phyloP scores from a whole-genome alignment of 306 rosid genomes.

The Lithocarpus polystachyus region DNA sequence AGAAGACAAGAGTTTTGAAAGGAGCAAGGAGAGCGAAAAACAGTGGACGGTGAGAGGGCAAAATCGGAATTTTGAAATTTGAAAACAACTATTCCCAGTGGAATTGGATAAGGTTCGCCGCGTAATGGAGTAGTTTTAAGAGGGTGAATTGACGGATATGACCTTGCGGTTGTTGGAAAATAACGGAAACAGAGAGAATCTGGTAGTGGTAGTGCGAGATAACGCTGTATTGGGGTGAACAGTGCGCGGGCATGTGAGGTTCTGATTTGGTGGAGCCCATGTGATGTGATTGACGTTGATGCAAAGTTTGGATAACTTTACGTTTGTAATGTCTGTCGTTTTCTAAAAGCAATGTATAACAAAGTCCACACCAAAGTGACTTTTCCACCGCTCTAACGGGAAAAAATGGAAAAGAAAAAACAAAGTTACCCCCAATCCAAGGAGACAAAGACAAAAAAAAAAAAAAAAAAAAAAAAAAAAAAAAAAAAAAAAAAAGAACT shows the following conservation, averaged over 20 bases:
- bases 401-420: too few relatives aligned
- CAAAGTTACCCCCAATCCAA: too few relatives aligned
- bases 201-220: neutral
- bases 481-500: too few relatives aligned
- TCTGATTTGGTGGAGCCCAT: constrained; percentile 9
- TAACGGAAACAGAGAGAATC: constrained; percentile 30
- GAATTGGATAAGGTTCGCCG: constrained; percentile 30
- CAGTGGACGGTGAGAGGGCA: constrained; percentile 6
- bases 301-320: too few relatives aligned
- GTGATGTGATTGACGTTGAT: too few relatives aligned
- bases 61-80: constrained; percentile 1
- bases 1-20: constrained; percentile 36
- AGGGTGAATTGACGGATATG: constrained; percentile 13
- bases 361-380: too few relatives aligned
- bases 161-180: neutral
- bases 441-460: too few relatives aligned
- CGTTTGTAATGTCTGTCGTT: too few relatives aligned
- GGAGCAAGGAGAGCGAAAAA: constrained; percentile 8
- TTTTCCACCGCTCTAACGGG: too few relatives aligned
- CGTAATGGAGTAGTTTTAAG: neutral
- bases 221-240: neutral
- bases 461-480: too few relatives aligned
- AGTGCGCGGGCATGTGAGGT: constrained; percentile 24
- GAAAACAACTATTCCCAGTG: neutral
- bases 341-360: too few relatives aligned